These are phyloP conservation scores for Xylaria intraflava DNA, from an alignment of 495 filamentous ascomycete genomes.

Conservation along the genomic window DNA sequence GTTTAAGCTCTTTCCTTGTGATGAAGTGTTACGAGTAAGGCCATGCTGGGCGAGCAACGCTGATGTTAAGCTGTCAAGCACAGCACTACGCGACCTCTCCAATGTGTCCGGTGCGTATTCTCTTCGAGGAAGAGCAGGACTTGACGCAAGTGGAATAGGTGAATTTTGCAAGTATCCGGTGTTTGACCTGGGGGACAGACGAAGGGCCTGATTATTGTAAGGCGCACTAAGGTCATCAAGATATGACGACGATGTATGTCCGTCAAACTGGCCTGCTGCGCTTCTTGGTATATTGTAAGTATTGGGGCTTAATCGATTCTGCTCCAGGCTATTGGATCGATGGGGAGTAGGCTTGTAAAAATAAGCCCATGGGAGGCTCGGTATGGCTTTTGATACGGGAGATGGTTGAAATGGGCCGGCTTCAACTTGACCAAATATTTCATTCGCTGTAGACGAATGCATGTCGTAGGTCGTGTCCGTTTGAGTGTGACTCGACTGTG, in stretches of 20 bases:
- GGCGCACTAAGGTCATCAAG: constrained; percentile 13
- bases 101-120: constrained; percentile 9
- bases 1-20: background rate
- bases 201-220: constrained; percentile 5
- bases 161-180: constrained; percentile 1
- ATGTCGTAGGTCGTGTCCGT: constrained; percentile 34
- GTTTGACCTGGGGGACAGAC: background rate
- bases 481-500: constrained; percentile 21
- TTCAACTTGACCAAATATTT: constrained; percentile 25
- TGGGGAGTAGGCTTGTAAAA: constrained; percentile 32
- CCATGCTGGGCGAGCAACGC: constrained; percentile 23
- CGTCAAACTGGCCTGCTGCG: constrained; percentile 15
- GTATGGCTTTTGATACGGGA: constrained; percentile 32
- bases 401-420: constrained; percentile 27
- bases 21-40: constrained; percentile 3
- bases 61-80: constrained; percentile 20
- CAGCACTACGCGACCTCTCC: constrained; percentile 19
- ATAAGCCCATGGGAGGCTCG: constrained; percentile 39
- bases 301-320: constrained; percentile 10
- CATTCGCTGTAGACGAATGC: constrained; percentile 32
- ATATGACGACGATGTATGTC: constrained; percentile 17
- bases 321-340: constrained; percentile 17
- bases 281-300: constrained; percentile 22
- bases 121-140: background rate
- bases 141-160: background rate